These are phyloP conservation scores for Verticillium isaacii DNA, from an alignment of 2,329 filamentous ascomycete genomes.

Conservation along the genomic window DNA sequence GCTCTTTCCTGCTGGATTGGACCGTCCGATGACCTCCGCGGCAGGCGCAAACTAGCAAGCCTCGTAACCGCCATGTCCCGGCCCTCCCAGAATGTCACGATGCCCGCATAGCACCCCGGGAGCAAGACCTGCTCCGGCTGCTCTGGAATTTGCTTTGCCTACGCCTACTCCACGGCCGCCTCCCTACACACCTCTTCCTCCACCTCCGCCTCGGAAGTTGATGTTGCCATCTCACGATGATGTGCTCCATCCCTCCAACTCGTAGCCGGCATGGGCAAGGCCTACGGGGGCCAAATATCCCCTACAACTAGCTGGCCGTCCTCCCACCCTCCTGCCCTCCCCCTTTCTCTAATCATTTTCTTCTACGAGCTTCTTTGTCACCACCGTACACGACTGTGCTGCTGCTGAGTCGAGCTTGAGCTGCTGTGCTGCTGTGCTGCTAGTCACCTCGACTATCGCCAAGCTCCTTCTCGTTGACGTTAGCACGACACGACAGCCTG, in stretches of 20 bases:
- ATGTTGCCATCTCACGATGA: not conserved
- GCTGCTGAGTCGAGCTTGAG: not conserved
- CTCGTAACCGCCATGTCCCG: not conserved
- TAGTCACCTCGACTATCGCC: not conserved
- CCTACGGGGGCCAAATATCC: not conserved
- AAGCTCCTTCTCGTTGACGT: not conserved
- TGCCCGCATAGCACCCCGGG: not conserved
- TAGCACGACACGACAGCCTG: not conserved
- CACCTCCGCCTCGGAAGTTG: not conserved
- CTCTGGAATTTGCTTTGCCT: not conserved
- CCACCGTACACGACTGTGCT: not conserved
- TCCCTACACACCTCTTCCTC: not conserved
- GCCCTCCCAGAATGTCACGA: not conserved
- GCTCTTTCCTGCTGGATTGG: not conserved
- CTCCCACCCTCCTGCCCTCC: not conserved
- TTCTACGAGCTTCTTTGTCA: not conserved
- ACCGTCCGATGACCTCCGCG: not conserved
- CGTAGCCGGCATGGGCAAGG: not conserved
- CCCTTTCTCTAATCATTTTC: not conserved
- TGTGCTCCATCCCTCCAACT: not conserved
- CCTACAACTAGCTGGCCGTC: not conserved
- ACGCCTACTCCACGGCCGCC: not conserved
- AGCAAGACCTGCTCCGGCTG: not conserved
- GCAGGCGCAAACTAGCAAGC: not conserved
- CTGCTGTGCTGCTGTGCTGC: not conserved